Evolutionary conservation across 2,329 filamentous ascomycete species (phyloP).

Genomic region (Stylonectria norvegica): DNA sequence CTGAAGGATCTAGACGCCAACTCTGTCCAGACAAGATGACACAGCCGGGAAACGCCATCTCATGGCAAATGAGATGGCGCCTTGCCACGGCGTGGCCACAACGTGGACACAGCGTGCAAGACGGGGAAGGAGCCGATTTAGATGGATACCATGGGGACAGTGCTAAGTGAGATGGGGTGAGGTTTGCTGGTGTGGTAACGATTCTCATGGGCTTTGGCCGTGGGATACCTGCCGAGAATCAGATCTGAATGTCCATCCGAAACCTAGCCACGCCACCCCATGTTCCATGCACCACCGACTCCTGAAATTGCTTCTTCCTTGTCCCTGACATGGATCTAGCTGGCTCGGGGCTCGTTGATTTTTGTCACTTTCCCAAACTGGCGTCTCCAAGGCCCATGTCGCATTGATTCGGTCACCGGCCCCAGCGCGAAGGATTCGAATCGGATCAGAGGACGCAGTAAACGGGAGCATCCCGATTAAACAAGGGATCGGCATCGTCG

Average conservation of each 20-base stretch:
- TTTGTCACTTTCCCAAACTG: slow-evolving; percentile 7
- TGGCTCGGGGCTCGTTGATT: slow-evolving; percentile 2
- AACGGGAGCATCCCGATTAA: not conserved
- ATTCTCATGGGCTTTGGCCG: too few species aligned
- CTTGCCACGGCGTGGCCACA: slow-evolving; percentile 1
- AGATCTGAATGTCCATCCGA: slow-evolving; percentile 11
- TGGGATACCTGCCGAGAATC: slow-evolving; percentile 7
- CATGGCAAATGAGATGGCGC: not conserved
- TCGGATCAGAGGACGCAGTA: not conserved
- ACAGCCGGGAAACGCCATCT: not conserved
- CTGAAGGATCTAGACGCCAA: not conserved
- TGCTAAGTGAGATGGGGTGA: slow-evolving; percentile 14
- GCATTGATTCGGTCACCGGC: not conserved
- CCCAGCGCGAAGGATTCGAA: not conserved
- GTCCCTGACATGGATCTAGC: slow-evolving; percentile 6
- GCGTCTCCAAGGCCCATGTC: not conserved
- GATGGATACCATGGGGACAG: slow-evolving; percentile 9
- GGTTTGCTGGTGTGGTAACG: slow-evolving; percentile 11
- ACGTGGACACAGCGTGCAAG: slow-evolving; percentile 5
- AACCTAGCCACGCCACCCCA: slow-evolving; percentile 9
- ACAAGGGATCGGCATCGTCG: not conserved
- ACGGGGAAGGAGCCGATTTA: slow-evolving; percentile 10
- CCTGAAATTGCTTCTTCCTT: slow-evolving; percentile 12
- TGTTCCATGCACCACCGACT: slow-evolving; percentile 3
- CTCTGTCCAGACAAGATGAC: too few species aligned